Percentiles rank a stretch among this genome's conserved stretches.
phyloP scores from a whole-genome alignment of 2,329 filamentous ascomycete genomes.

The Arachnomyces sp. region DNA sequence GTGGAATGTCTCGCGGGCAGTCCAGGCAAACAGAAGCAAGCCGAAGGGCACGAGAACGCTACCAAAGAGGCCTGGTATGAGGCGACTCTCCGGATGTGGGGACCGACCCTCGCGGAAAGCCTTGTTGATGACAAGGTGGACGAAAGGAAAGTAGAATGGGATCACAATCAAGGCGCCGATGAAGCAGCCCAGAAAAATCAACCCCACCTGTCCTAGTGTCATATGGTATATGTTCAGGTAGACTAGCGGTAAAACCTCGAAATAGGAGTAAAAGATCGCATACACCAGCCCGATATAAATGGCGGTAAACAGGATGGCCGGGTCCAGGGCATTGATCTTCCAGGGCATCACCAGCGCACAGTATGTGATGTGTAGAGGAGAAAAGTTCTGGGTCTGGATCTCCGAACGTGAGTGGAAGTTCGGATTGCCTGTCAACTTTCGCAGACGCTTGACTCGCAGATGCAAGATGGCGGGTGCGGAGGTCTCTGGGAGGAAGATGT shows the following conservation, averaged over 20 bases:
- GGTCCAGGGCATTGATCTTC: conserved; percentile 55
- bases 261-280: conserved; percentile 46
- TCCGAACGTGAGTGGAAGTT: conserved; percentile 56
- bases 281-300: conserved; percentile 55
- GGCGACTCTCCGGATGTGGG: conserved; percentile 44
- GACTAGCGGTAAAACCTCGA: conserved; percentile 60
- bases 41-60: conserved; percentile 50
- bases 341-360: conserved; percentile 56
- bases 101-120: conserved; percentile 25
- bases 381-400: conserved; percentile 50
- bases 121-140: conserved; percentile 46
- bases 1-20: conserved; percentile 22
- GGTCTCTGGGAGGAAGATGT: conserved; percentile 59
- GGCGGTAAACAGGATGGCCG: conserved; percentile 55
- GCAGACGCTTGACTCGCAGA: conserved; percentile 53
- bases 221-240: conserved; percentile 55
- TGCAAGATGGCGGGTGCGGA: conserved; percentile 53
- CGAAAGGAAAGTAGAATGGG: conserved; percentile 44
- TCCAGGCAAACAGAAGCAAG: conserved; percentile 47
- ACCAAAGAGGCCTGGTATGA: conserved; percentile 48
- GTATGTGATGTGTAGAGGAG: conserved; percentile 34
- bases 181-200: conserved; percentile 55
- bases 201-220: conserved; percentile 50
- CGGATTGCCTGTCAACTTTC: conserved; percentile 51
- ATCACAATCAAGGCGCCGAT: conserved; percentile 51